Base-by-base conservation (phyloP, 164 flowering plant species). In the Houttuynia cordata region DNA sequence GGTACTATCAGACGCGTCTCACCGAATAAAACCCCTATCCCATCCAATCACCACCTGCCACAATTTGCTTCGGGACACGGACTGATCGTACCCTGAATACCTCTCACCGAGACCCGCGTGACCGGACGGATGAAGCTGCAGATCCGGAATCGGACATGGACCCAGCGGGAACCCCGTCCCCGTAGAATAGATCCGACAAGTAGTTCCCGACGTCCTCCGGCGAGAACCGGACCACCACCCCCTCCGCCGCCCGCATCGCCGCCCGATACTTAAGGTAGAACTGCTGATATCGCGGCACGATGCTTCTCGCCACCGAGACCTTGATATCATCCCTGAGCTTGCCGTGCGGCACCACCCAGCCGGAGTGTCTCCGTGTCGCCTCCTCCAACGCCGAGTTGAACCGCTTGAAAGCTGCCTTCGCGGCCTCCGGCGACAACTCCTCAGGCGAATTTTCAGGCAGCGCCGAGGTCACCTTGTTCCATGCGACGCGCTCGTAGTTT, bases 121-220 rank as follows among this genome's bases (percentile, higher is more conserved):
- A 15, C 19, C 57, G 8, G 13, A 45, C 49, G 49, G 57, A 54
- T 18, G 42, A 30, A 19, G 2, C 42, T 14, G 21, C 59, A 17
- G 49, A 45, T 14, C 49, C 49, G 49, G 49, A 45, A 45, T 45
- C 49, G 49, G 59, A 10, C 59, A 10, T 21, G 51, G 61, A 41
- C 7, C 47, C 12, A 8, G 24, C 25, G 13, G 61, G 42, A 21
- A 59, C 24, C 22, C 13, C 51, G 61, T 42, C 42, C 24, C 84
- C 88, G 37, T 57, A 45, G 45, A 89, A 83, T 63, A 92, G 56
- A 66, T 81, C 96, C 24, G 91, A 85, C 62, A 89, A 62, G 75
- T 80, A 80, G 67, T 83, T 88, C 7, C 62, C 81, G 68, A 92
- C 34, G 71, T 88, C 91, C 10, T 84, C 89, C 8, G 96, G 93